Conservation (phyloP, 768 basidiomycete genomes). For the Boletus fagicola region DNA sequence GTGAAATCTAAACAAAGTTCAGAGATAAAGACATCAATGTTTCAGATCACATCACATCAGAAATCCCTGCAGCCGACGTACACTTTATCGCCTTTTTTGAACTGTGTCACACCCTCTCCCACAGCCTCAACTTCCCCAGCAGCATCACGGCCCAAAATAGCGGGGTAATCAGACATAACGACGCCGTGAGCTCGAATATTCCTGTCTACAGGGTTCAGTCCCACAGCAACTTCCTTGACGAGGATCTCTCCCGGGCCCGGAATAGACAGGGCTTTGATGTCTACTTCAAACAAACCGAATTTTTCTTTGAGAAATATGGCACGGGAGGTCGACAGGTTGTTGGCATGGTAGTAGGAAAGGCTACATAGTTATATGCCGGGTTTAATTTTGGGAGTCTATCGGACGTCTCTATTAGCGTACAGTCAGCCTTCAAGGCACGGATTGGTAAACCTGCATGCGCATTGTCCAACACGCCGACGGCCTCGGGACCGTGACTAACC, state of each 20-base stretch:
- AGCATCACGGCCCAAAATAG: slow-evolving; percentile 38
- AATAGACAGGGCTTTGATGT: slow-evolving; percentile 6
- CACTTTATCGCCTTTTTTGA: slow-evolving; percentile 36
- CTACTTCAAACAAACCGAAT: slow-evolving; percentile 13
- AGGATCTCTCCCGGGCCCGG: slow-evolving; percentile 46
- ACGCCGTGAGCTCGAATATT: slow-evolving; percentile 16
- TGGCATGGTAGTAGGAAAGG: not conserved
- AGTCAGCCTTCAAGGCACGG: not conserved
- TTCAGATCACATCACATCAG: not conserved
- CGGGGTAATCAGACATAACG: slow-evolving; percentile 30
- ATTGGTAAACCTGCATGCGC: slow-evolving; percentile 4
- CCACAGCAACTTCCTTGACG: slow-evolving; percentile 40
- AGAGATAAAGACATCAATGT: not conserved
- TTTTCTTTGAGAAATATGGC: slow-evolving; percentile 22
- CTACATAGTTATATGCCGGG: too few relatives aligned
- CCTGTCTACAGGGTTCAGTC: slow-evolving; percentile 47
- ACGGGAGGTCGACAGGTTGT: slow-evolving; percentile 13
- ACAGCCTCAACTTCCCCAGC: slow-evolving; percentile 40
- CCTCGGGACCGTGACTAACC: too few relatives aligned
- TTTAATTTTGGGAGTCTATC: not conserved
- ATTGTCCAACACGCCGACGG: not conserved
- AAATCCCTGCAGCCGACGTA: not conserved
- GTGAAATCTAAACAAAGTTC: slow-evolving; percentile 17
- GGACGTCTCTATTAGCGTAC: not conserved
- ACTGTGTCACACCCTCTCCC: slow-evolving; percentile 38